phyloP scores from a whole-genome alignment of 2,329 filamentous ascomycete genomes.

The Chaetomiaceae sp. region DNA sequence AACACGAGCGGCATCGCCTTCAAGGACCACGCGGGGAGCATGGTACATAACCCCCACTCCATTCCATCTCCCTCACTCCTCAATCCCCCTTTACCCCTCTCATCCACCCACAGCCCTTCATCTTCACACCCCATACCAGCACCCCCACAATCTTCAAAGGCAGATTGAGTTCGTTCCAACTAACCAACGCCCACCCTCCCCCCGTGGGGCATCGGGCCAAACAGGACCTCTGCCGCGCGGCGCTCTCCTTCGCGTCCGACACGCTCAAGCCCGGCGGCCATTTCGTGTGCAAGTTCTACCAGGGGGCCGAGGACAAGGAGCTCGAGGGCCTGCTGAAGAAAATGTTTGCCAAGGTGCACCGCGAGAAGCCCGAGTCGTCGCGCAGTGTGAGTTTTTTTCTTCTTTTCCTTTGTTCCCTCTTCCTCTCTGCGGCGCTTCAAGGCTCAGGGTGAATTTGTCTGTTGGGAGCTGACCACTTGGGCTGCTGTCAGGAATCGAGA shows the following conservation, averaged over 20 bases:
- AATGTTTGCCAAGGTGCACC: constrained; percentile 72
- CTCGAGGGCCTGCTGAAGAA: constrained; percentile 68
- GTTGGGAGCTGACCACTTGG: neutral
- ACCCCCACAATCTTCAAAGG: too few relatives aligned
- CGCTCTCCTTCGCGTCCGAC: constrained; percentile 77
- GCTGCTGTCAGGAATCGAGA: constrained; percentile 57
- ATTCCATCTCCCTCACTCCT: too few relatives aligned
- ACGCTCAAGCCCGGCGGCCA: constrained; percentile 77
- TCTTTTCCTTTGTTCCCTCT: neutral
- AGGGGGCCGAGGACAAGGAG: constrained; percentile 76
- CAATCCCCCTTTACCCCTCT: too few relatives aligned
- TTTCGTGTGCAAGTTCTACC: constrained; percentile 97
- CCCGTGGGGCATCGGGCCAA: neutral
- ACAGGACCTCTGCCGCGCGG: constrained; percentile 84
- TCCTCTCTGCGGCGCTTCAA: neutral
- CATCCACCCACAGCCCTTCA: too few relatives aligned
- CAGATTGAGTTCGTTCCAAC: too few relatives aligned
- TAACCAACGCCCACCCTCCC: neutral
- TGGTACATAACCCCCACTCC: too few relatives aligned
- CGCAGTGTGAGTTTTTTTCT: constrained; percentile 57
- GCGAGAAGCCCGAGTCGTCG: constrained; percentile 89
- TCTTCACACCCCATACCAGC: too few relatives aligned
- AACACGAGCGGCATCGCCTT: constrained; percentile 89
- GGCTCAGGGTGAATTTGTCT: neutral
- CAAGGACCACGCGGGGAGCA: constrained; percentile 85